Conservation (phyloP, 805 yeast species). For the Grigorovia humatica region DNA sequence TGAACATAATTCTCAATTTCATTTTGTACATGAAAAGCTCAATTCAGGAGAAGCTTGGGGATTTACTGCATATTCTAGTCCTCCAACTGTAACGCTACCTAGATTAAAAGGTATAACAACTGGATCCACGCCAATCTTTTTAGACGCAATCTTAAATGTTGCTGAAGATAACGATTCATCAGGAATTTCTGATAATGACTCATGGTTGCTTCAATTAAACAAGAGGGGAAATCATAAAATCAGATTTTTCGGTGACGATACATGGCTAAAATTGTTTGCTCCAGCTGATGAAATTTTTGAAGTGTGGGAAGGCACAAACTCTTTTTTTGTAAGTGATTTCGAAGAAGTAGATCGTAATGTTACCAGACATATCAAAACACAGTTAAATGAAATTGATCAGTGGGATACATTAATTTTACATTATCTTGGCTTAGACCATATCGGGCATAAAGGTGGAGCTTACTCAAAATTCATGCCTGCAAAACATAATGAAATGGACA, state of each 20-base stretch:
- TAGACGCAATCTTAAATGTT: constrained; percentile 88
- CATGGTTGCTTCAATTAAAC: constrained; percentile 70
- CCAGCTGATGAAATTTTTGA: constrained; percentile 37
- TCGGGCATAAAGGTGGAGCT: constrained; percentile 97
- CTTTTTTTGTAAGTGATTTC: constrained; percentile 91
- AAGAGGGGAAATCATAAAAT: constrained; percentile 30
- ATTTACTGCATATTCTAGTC: constrained; percentile 83
- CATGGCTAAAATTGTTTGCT: constrained; percentile 91
- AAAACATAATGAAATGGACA: constrained; percentile 84
- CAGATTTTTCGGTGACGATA: constrained; percentile 93
- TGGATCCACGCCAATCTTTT: constrained; percentile 87
- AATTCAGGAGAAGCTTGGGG: constrained; percentile 67
- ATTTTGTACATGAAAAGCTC: constrained; percentile 53
- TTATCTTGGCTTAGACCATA: constrained; percentile 90
- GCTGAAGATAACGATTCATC: constrained; percentile 79
- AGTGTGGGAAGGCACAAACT: constrained; percentile 73
- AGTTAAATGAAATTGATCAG: constrained; percentile 33
- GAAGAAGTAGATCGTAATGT: constrained; percentile 91
- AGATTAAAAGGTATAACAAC: constrained; percentile 88
- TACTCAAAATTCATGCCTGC: constrained; percentile 64
- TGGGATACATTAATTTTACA: constrained; percentile 91
- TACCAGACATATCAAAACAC: constrained; percentile 67
- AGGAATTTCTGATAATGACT: constrained; percentile 62
- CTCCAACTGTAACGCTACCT: constrained; percentile 95
- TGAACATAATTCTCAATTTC: constrained; percentile 53